These are phyloP conservation scores for Exophiala sideris DNA, from an alignment of 2,329 filamentous ascomycete species.

Conservation along the genomic window DNA sequence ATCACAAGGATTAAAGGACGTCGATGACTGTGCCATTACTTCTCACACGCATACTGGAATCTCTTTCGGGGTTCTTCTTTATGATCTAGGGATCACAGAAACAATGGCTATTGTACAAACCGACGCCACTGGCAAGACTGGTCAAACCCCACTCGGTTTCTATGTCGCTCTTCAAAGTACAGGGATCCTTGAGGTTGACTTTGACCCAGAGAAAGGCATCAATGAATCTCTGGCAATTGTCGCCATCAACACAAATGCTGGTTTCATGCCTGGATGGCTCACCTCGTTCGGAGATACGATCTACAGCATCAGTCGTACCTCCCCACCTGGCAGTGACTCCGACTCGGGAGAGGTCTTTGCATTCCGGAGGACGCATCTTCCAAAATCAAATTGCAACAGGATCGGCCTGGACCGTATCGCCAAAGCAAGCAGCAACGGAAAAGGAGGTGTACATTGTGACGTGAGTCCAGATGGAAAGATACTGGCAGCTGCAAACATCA, in stretches of 20 bases:
- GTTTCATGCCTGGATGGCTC: constrained; percentile 12
- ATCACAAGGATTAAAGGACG: no score
- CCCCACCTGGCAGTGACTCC: background rate
- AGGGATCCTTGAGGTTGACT: constrained; percentile 11
- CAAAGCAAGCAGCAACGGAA: constrained; percentile 9
- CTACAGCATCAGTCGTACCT: constrained; percentile 13
- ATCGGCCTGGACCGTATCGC: background rate
- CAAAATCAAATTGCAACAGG: no score
- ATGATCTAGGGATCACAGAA: background rate
- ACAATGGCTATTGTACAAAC: background rate
- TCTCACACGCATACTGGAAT: no score
- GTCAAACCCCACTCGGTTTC: background rate
- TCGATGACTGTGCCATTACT: no score
- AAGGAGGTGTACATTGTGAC: constrained; percentile 13
- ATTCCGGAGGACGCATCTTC: no score
- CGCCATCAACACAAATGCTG: constrained; percentile 6
- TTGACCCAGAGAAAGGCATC: constrained; percentile 3
- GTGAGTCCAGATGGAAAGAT: constrained; percentile 6
- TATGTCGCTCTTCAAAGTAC: constrained; percentile 16
- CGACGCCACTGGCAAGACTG: background rate
- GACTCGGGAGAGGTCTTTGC: background rate
- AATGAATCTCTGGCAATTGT: constrained; percentile 9
- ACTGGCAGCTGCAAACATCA: constrained; percentile 7
- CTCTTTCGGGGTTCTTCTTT: no score
- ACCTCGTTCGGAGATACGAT: constrained; percentile 4